Evolutionary conservation across 2,329 filamentous ascomycete genomes (phyloP).

Genomic region (Teratosphaeria nubilosa): DNA sequence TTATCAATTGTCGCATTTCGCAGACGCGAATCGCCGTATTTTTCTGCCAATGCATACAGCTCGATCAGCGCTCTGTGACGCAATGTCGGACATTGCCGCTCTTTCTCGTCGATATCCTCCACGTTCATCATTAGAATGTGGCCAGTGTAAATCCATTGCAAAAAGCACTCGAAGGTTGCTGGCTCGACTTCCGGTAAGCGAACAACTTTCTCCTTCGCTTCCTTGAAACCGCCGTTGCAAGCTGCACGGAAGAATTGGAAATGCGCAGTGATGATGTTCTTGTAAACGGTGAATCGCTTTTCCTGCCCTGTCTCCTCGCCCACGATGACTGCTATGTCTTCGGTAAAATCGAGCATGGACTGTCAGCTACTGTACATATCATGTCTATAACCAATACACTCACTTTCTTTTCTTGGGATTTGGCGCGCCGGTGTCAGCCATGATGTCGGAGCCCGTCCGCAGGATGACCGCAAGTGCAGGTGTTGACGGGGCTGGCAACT

Average conservation of each 20-base stretch:
- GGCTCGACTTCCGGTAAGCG: slow-evolving; percentile 3
- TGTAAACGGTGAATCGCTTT: neutral
- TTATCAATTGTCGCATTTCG: neutral
- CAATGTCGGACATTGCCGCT: neutral
- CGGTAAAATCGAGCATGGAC: neutral
- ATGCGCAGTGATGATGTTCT: neutral
- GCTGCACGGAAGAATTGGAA: slow-evolving; percentile 10
- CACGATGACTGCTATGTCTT: neutral
- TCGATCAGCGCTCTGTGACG: neutral
- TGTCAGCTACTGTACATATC: neutral
- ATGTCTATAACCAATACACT: neutral
- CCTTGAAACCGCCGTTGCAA: slow-evolving; percentile 4
- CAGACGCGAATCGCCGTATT: neutral
- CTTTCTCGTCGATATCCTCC: neutral
- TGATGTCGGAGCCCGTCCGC: neutral
- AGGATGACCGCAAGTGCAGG: neutral
- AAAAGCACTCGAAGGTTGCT: slow-evolving; percentile 5
- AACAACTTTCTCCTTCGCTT: slow-evolving; percentile 3
- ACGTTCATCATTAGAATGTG: neutral
- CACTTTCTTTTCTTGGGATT: neutral
- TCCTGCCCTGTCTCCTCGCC: neutral
- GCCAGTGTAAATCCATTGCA: slow-evolving; percentile 10
- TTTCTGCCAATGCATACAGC: neutral
- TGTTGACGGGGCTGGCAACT: neutral
- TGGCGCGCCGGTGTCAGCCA: neutral